These are phyloP conservation scores for Bipolaris cookei DNA, from an alignment of 2,329 filamentous ascomycete species.

Conservation along the genomic window DNA sequence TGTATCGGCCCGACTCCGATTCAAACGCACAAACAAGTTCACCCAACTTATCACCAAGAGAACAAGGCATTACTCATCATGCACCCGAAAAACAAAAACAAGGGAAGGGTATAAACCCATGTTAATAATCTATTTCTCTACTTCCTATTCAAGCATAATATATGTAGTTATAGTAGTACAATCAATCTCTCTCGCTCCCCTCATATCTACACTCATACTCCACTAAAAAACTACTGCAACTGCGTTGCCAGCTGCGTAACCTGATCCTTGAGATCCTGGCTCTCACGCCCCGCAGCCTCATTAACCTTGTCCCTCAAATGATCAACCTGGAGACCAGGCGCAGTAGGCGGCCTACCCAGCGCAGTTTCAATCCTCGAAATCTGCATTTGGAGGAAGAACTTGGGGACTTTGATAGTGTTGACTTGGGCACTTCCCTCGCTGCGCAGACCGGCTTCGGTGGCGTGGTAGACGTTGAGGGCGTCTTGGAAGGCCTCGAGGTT, in stretches of 20 bases:
- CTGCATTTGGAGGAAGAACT: conserved; percentile 68
- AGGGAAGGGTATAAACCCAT: too few species aligned
- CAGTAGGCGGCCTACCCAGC: conserved; percentile 61
- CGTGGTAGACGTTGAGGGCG: conserved; percentile 62
- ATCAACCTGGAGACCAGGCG: conserved; percentile 61
- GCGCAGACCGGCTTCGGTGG: conserved; percentile 65
- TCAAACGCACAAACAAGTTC: too few species aligned
- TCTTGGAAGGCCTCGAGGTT: conserved; percentile 62
- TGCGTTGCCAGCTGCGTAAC: conserved; percentile 47
- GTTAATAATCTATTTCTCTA: neutral
- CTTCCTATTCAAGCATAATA: neutral
- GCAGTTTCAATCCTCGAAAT: conserved; percentile 65
- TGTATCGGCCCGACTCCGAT: too few species aligned
- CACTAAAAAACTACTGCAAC: conserved; percentile 15
- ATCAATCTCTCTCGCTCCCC: neutral
- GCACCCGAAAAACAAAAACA: too few species aligned
- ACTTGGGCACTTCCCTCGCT: conserved; percentile 59
- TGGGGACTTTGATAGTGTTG: conserved; percentile 62
- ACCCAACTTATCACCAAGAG: too few species aligned
- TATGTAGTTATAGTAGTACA: neutral
- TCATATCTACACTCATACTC: neutral
- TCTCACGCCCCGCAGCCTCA: conserved; percentile 61
- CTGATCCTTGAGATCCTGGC: conserved; percentile 58
- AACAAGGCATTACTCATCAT: too few species aligned
- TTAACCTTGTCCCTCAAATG: conserved; percentile 65